Evolutionary conservation across 768 basidiomycete species (phyloP).

Genomic region (Mycena albidolilacea): DNA sequence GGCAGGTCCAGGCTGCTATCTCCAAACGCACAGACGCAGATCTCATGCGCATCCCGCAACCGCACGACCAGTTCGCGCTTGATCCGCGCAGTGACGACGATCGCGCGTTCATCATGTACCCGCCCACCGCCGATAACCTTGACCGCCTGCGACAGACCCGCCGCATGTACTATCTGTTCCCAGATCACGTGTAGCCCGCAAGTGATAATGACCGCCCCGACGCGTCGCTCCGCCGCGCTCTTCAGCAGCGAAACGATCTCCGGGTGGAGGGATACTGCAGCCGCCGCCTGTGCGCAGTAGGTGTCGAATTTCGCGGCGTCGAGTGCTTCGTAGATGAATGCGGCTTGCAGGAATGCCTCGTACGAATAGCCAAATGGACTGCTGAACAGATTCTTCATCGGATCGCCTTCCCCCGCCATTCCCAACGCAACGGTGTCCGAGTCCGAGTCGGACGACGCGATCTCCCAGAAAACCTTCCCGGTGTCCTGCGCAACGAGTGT

Average conservation of each 20-base stretch:
- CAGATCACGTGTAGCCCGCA: conserved; percentile 11
- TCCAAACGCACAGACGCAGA: conserved; percentile 43
- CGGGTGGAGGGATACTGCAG: not conserved
- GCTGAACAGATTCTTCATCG: conserved; percentile 42
- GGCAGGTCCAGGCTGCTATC: conserved; percentile 44
- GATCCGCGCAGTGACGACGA: conserved; percentile 40
- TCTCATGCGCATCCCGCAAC: conserved; percentile 37
- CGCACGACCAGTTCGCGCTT: conserved; percentile 41
- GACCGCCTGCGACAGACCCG: not conserved
- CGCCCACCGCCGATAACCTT: conserved; percentile 33
- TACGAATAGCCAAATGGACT: conserved; percentile 44
- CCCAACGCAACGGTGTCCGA: not conserved
- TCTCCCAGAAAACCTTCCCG: conserved; percentile 41
- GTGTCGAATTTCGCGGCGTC: conserved; percentile 35
- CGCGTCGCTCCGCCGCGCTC: not conserved
- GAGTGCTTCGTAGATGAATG: conserved; percentile 40
- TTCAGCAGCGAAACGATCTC: conserved; percentile 9
- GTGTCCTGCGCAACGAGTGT: conserved; percentile 43
- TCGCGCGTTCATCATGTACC: conserved; percentile 26
- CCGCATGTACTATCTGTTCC: not conserved
- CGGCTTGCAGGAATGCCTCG: conserved; percentile 43
- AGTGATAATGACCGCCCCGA: conserved; percentile 6
- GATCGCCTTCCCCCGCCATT: conserved; percentile 24
- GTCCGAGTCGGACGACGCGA: conserved; percentile 19
- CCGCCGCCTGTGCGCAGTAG: conserved; percentile 41